Evolutionary conservation across 176 grass and related monocot genomes (phyloP), one percentile per base, ranked within the genome.

Genomic region (Zoysia pacifica): DNA sequence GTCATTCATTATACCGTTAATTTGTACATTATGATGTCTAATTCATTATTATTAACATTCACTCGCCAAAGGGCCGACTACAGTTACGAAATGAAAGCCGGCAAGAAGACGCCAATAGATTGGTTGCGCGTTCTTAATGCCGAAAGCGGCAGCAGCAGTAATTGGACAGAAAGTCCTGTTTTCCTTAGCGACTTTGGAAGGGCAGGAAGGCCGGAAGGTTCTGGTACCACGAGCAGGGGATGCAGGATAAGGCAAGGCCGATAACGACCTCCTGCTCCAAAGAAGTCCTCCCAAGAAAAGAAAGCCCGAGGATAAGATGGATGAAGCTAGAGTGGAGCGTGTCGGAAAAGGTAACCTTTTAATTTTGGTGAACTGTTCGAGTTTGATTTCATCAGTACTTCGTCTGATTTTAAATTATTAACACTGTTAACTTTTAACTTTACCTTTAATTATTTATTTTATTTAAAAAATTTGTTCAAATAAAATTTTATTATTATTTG

Each of bases 181-280:
- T 75, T 28, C 40, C 71, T 78, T 78, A 38, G 75, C 70, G 74
- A 38, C 73, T 4, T 9, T 5, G 11, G 68, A 68, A 11, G 63
- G 80, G 15, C 80, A 41, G 7, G 13, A 69, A 76, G 64, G 74
- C 47, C 2, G 14, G 75, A 85, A 72, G 14, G 40, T 85, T 85
- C 75, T 72, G 39, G 83, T 78, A 72, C 1, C 14, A 19, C 1
- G 18, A 40, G 38, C 18, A 2, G 2, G 50, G 77, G 49, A 62
- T 4, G 16, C 49, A 67, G 58, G 65, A 71, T 71, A 78, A 52
- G 35, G 35, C 64, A 42, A 67, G 39, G 58, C 58, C 62, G 53
- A 5, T 48, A 55, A 19, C 81, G 40, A 42, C 49, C 28, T 66
- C 36, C 62, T 3, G 11, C 20, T 11, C 14, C 7, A 15, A 16